Evolutionary conservation across 257 asterid genomes (phyloP), one percentile per base, ranked within the genome.

Genomic region (Fraxinus quadrangulata): DNA sequence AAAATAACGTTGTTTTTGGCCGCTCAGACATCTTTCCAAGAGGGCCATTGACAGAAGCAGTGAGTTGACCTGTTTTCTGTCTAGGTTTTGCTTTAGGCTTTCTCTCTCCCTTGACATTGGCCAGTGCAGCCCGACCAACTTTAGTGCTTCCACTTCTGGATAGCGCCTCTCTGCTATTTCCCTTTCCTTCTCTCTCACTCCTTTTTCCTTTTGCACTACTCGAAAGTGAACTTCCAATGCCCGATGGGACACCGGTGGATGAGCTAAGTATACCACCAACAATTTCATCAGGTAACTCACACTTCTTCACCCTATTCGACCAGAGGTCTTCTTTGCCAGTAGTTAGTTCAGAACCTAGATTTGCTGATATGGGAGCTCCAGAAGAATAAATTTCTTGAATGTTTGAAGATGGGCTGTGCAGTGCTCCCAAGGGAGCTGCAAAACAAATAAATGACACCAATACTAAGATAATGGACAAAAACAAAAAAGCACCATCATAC

Each of bases 151-250:
- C 95, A 36, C 78, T 87, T 89, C 92, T 89, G 73, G 93, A 88
- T 81, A 86, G 45, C 68, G 75, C 83, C 81, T 88, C 96, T 82
- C 92, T 86, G 79, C 79, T 85, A 81, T 80, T 87, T 61, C 97
- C 97, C 83, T 92, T 92, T 70, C 98, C 97, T 79, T 90, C 98
- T 76, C 91, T 89, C 83, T 87, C 98, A 71, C 97, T 94, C 87
- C 98, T 85, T 83, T 92, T 94, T 54, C 97, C 98, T 85, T 90
- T 94, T 23, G 94, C 88, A 86, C 87, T 86, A 91, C 92, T 85
- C 70, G 89, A 75, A 81, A 89, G 90, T 70, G 96, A 88, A 82
- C 85, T 88, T 61, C 89, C 91, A 83, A 87, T 80, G 72, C 92
- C 92, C 69, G 92, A 80, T 77, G 88, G 75, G 65, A 77, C 80